These are phyloP conservation scores for Psidium friedrichsthalianum DNA, from an alignment of 345 rosid species.

Conservation along the genomic window DNA sequence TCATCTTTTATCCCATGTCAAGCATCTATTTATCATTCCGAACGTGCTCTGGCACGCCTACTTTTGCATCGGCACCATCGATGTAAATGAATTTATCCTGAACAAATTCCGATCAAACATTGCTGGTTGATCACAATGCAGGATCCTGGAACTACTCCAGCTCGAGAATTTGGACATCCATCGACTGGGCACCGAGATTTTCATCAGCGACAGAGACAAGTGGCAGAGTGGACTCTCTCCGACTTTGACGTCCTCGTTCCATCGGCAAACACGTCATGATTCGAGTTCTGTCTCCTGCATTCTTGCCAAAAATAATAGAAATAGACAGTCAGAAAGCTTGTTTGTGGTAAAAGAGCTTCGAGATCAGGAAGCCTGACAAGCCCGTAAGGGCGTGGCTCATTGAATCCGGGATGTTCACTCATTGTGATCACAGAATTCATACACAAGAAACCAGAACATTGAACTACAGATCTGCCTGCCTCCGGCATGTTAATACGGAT, in stretches of 20 bases:
- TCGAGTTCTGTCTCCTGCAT: background rate
- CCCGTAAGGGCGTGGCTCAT: background rate
- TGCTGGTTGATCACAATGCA: constrained; percentile 1
- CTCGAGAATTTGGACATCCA: constrained; percentile 58
- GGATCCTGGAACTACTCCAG: constrained; percentile 53
- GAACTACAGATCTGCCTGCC: background rate
- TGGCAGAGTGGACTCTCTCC: constrained; percentile 49
- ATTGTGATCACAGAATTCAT: background rate
- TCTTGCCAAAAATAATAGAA: background rate
- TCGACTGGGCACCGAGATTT: constrained; percentile 62
- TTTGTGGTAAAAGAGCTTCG: background rate
- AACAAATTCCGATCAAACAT: background rate
- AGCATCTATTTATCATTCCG: background rate
- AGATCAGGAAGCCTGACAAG: background rate
- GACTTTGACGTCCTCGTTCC: constrained; percentile 44
- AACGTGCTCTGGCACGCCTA: background rate
- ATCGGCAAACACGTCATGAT: background rate
- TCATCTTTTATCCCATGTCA: background rate
- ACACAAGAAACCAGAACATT: background rate
- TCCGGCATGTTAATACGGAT: background rate
- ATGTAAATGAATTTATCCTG: background rate
- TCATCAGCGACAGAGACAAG: constrained; percentile 23
- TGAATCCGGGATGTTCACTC: background rate
- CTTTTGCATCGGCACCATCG: background rate
- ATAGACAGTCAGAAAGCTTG: background rate